These are phyloP conservation scores for Ostreobium quekettii DNA, from an alignment of 139 green algal species.

Conservation along the genomic window DNA sequence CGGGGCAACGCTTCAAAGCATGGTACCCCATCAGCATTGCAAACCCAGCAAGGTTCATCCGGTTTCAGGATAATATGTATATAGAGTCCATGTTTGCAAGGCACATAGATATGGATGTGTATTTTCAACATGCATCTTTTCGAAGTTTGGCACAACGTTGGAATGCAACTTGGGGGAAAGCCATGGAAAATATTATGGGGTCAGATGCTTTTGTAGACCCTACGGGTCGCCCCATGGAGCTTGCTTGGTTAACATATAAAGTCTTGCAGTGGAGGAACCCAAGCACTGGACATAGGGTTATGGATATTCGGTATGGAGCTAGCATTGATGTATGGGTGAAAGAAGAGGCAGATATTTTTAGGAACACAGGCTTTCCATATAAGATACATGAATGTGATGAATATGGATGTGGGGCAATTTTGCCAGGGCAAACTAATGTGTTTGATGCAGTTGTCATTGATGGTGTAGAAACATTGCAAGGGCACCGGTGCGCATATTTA, in stretches of 20 bases:
- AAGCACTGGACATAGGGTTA: not conserved
- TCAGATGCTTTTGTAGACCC: not conserved
- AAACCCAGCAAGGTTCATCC: not conserved
- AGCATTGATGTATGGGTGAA: not conserved
- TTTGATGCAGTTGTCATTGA: not conserved
- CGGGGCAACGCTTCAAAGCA: not conserved
- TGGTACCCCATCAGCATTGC: not conserved
- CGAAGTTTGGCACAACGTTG: not conserved
- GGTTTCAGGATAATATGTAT: not conserved
- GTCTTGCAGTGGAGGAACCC: not conserved
- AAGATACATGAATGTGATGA: not conserved
- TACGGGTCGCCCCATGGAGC: not conserved
- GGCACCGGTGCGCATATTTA: not conserved
- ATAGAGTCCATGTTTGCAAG: not conserved
- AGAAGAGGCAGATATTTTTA: not conserved
- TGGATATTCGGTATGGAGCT: not conserved
- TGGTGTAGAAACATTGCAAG: not conserved
- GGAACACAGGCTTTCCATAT: not conserved
- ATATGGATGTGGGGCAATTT: not conserved
- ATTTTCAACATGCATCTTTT: not conserved
- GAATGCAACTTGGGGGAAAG: not conserved
- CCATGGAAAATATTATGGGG: not conserved
- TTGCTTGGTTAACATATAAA: no score
- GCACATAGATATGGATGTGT: not conserved
- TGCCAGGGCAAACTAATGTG: not conserved